Percentiles rank a stretch among this genome's conserved stretches.
These are phyloP conservation scores for Takakia lepidozioides DNA, from an alignment of 225 moss, liverwort and hornwort genomes.

Conservation along the genomic window DNA sequence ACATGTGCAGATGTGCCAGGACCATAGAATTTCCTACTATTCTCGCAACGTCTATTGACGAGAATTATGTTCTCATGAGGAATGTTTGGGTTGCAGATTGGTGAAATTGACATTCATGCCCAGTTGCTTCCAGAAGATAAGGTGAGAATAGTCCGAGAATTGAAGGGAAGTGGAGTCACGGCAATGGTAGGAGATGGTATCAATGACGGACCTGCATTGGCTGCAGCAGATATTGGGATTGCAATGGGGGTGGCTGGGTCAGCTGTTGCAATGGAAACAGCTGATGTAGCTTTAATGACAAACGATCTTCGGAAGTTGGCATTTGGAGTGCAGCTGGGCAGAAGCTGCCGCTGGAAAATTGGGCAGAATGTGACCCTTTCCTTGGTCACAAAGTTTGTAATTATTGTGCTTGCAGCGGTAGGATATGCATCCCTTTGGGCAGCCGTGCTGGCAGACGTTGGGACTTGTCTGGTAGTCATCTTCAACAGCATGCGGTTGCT, in stretches of 20 bases:
- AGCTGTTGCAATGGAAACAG: constrained; percentile 96
- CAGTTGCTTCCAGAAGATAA: constrained; percentile 91
- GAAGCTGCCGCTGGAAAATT: constrained; percentile 61
- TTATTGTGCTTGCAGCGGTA: constrained; percentile 70
- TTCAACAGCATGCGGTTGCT: constrained; percentile 91
- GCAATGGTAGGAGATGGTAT: constrained; percentile 99
- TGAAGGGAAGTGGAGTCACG: constrained; percentile 49
- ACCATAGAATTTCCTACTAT: too few species aligned
- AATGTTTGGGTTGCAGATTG: constrained; percentile 40
- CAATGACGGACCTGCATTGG: constrained; percentile 93
- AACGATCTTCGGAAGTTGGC: constrained; percentile 83
- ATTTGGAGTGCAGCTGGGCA: constrained; percentile 61
- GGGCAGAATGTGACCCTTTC: constrained; percentile 68
- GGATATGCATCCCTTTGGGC: constrained; percentile 91
- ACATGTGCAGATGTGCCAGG: too few species aligned
- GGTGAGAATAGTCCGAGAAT: constrained; percentile 61
- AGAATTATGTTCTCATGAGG: neutral
- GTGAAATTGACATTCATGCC: constrained; percentile 72
- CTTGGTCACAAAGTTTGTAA: constrained; percentile 70
- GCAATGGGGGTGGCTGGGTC: constrained; percentile 99
- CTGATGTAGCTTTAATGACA: constrained; percentile 91
- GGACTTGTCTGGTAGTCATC: constrained; percentile 71
- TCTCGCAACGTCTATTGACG: neutral
- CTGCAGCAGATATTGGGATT: constrained; percentile 83
- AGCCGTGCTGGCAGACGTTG: constrained; percentile 84